Evolutionary conservation across 441 rosid genomes (phyloP), one percentile per base, ranked within the genome.

Genomic region (Adansonia rubrostipa): DNA sequence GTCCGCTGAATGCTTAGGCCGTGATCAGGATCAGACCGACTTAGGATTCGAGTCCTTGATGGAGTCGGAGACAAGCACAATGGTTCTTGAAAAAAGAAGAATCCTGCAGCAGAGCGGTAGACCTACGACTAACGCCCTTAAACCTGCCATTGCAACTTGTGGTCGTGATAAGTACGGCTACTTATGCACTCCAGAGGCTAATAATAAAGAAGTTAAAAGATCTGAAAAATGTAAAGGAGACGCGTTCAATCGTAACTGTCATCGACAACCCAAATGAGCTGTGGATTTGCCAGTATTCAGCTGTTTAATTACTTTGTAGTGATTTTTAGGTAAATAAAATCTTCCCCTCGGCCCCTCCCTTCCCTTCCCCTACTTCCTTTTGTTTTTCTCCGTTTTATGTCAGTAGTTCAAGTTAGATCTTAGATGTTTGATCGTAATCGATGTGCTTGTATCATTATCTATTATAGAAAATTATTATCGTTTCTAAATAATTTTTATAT

Each of bases 71-170:
- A 60, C 71, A 17, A 65, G 48, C 70, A 3, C 15, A 65, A 13
- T 65, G 48, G 70, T 15, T 6, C 6, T 65, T 33, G 70, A 71
- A 71, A 71, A 24, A 9, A 72, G 60, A 70, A 14, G 60, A 51
- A 24, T 6, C 7, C 13, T 50, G 45, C 22, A 70, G 22, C 74
- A 50, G 6, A 1, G 22, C 11, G 60, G 14, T 51, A 48, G 44
- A 22, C 13, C 22, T 50, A 3, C 74, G 8, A 14, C 13, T 15
- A 51, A 71, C 6, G 0, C 15, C 20, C 61, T 71, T 28, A 1
- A 51, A 0, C 14, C 0, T 28, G 11, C 1, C 2, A 15, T 5
- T 14, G 47, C 24, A 71, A 45, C 74, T 71, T 71, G 74, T 51
- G 44, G 6, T 28, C 74, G 74, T 15, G 74, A 69, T 13, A 22